Evolutionary conservation across 192 early-diverging fungal species (phyloP).

Genomic region (Coemansia sp.): DNA sequence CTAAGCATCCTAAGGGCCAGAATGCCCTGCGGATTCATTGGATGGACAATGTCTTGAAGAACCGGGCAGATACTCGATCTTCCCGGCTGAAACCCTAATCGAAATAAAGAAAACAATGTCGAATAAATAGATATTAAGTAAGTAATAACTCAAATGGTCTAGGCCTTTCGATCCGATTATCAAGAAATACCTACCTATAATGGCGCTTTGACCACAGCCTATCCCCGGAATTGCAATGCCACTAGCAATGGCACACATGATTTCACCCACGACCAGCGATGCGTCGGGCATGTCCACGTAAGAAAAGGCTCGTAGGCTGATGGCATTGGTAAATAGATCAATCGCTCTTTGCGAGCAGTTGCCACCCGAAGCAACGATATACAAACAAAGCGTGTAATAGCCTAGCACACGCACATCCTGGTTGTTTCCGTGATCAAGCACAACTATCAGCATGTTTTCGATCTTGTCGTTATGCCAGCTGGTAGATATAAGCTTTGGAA

Average conservation of each 20-base stretch:
- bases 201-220: slow-evolving; percentile 46
- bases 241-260: slow-evolving; percentile 43
- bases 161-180: not conserved
- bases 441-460: slow-evolving; percentile 47
- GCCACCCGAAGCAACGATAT: slow-evolving; percentile 25
- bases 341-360: slow-evolving; percentile 23
- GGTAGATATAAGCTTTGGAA: slow-evolving; percentile 34
- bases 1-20: slow-evolving; percentile 36
- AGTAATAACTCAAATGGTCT: not conserved
- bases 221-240: slow-evolving; percentile 34
- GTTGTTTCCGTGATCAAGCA: slow-evolving; percentile 53
- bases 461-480: slow-evolving; percentile 42
- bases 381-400: slow-evolving; percentile 27
- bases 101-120: not conserved
- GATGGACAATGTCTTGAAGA: slow-evolving; percentile 29
- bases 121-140: too few species aligned
- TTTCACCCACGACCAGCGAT: slow-evolving; percentile 28
- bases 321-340: slow-evolving; percentile 42
- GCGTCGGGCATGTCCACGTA: slow-evolving; percentile 45
- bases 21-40: slow-evolving; percentile 51
- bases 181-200: slow-evolving; percentile 16
- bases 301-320: slow-evolving; percentile 37
- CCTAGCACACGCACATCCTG: slow-evolving; percentile 43
- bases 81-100: slow-evolving; percentile 29
- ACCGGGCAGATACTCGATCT: slow-evolving; percentile 44